Conservation (phyloP, 1,139 yeast species). For the Meyerozyma carpophila region DNA sequence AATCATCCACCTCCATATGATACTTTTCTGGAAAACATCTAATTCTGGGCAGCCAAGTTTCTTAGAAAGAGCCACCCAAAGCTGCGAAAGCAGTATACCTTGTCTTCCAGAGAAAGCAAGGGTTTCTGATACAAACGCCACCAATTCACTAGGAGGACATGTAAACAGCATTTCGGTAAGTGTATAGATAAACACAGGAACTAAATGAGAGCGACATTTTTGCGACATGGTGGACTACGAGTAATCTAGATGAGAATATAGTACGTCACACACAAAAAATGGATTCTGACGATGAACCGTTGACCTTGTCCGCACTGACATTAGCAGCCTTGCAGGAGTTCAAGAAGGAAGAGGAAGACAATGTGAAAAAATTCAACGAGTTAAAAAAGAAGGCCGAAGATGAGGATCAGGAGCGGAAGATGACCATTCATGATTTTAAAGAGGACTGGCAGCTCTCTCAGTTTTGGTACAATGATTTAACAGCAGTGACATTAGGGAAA, state of each 20-base stretch:
- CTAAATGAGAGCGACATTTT: constrained; percentile 7
- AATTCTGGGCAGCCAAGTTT: constrained; percentile 16
- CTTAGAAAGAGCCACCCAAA: constrained; percentile 24
- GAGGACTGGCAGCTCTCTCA: constrained; percentile 95
- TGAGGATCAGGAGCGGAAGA: constrained; percentile 25
- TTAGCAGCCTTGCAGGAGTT: constrained; percentile 76
- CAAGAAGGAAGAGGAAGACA: constrained; percentile 56
- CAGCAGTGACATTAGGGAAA: constrained; percentile 62
- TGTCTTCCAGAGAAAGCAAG: constrained; percentile 33
- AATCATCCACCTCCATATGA: constrained; percentile 39
- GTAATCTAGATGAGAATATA: neutral
- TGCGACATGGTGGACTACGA: constrained; percentile 6
- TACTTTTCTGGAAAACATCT: constrained; percentile 32
- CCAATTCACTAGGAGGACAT: constrained; percentile 19
- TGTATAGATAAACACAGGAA: constrained; percentile 7
- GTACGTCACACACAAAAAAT: constrained; percentile 6
- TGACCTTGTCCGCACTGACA: constrained; percentile 60
- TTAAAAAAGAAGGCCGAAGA: constrained; percentile 57
- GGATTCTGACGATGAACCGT: constrained; percentile 39
- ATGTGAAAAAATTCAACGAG: constrained; percentile 54
- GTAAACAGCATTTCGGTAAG: constrained; percentile 14
- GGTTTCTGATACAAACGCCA: constrained; percentile 22
- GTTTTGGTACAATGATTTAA: constrained; percentile 61
- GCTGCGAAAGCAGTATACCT: constrained; percentile 24
- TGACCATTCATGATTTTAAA: constrained; percentile 60